These are phyloP conservation scores for Cavenderia fasciculata DNA, from an alignment of 78 protist genomes.

Conservation along the genomic window DNA sequence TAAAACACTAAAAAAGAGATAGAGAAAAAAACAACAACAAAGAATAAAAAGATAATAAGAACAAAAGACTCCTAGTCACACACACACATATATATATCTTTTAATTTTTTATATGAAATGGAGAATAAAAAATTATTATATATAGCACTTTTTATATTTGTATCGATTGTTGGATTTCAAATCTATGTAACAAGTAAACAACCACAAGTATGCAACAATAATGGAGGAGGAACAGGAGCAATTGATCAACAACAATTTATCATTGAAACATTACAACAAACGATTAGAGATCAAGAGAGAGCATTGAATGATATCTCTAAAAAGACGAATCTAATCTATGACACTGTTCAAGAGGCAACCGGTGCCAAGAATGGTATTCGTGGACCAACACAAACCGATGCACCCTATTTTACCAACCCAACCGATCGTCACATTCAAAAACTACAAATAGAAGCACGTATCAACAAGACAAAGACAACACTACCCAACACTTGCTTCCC, in stretches of 20 bases:
- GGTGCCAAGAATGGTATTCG: background rate
- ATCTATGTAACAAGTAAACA: conserved; percentile 15
- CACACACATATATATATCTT: no score
- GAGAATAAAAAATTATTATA: background rate
- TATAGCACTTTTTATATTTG: background rate
- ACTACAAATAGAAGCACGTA: background rate
- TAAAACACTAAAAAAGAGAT: no score
- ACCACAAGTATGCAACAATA: background rate
- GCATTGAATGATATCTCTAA: conserved; percentile 3
- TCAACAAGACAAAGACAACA: background rate
- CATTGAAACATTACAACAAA: background rate
- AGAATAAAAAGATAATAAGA: no score
- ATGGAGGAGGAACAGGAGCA: background rate
- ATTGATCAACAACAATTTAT: background rate
- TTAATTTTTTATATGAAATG: background rate
- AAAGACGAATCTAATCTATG: background rate
- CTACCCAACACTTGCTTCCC: conserved; percentile 69
- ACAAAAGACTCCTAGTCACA: no score
- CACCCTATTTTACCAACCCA: background rate
- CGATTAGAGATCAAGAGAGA: conserved; percentile 12
- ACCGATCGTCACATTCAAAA: background rate
- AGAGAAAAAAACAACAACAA: no score
- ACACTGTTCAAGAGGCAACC: background rate
- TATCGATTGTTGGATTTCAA: conserved; percentile 9
- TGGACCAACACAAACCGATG: background rate